Percentiles rank a stretch among this genome's conserved stretches.
These are phyloP conservation scores for Rhizopogon sp. DNA, from an alignment of 768 basidiomycete genomes.

Conservation along the genomic window DNA sequence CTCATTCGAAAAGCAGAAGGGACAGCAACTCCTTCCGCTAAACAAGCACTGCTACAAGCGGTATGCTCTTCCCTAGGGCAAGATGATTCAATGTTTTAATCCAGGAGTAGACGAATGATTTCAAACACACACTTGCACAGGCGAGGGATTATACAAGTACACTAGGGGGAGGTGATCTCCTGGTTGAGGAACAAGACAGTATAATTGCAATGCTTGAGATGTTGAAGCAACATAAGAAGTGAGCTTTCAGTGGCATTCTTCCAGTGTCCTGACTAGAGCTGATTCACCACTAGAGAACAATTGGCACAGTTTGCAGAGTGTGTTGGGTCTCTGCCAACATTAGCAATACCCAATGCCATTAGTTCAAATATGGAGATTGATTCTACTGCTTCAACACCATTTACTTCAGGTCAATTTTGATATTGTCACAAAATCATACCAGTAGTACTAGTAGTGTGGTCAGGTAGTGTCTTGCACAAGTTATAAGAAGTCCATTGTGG, in stretches of 20 bases:
- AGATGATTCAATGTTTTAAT: not conserved
- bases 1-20: slow-evolving; percentile 56
- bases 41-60: slow-evolving; percentile 62
- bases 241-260: slow-evolving; percentile 7
- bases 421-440: not conserved
- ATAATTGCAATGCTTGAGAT: slow-evolving; percentile 65
- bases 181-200: slow-evolving; percentile 63
- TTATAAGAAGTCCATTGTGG: too few relatives aligned
- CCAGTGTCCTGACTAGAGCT: not conserved
- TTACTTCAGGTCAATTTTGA: slow-evolving; percentile 17
- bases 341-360: slow-evolving; percentile 13
- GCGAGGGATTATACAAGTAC: slow-evolving; percentile 55
- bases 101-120: slow-evolving; percentile 59
- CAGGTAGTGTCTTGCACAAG: too few relatives aligned
- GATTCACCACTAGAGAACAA: slow-evolving; percentile 38
- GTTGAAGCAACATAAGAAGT: slow-evolving; percentile 62
- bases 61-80: slow-evolving; percentile 32
- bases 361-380: slow-evolving; percentile 61
- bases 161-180: slow-evolving; percentile 71
- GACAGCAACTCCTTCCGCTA: slow-evolving; percentile 49
- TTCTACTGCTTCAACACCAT: slow-evolving; percentile 71
- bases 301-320: slow-evolving; percentile 46
- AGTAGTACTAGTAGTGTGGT: too few relatives aligned
- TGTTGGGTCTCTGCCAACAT: slow-evolving; percentile 30
- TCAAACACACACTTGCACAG: slow-evolving; percentile 51